A percentile compares a stretch with the other conserved stretches of the same genome.
phyloP scores from a whole-genome alignment of 441 rosid genomes.

The Croton laevigatus region DNA sequence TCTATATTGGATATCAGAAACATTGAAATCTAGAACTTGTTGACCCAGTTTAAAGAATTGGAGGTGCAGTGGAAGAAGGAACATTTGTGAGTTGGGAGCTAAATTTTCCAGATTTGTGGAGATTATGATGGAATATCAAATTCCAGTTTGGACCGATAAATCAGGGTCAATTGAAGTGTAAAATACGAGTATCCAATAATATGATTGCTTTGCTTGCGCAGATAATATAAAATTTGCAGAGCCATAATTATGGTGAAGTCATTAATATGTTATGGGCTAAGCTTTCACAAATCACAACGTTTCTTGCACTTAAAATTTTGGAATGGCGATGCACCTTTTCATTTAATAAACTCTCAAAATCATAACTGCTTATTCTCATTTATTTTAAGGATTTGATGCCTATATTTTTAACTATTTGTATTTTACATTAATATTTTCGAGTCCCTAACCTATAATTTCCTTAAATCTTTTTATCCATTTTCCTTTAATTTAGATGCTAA shows the following conservation, averaged over 20 bases:
- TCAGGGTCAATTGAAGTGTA: background rate
- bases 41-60: background rate
- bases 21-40: background rate
- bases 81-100: background rate
- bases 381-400: too few relatives aligned
- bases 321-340: background rate
- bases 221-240: background rate
- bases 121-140: background rate
- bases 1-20: background rate
- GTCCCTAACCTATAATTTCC: too few relatives aligned
- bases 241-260: too few relatives aligned
- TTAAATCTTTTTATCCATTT: background rate
- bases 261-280: background rate
- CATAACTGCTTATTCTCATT: too few relatives aligned
- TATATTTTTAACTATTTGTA: too few relatives aligned
- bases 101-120: background rate
- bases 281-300: too few relatives aligned
- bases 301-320: too few relatives aligned
- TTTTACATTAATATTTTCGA: too few relatives aligned
- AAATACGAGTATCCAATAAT: background rate
- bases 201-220: background rate
- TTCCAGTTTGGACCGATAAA: background rate
- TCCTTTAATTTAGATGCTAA: too few relatives aligned
- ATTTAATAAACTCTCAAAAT: background rate
- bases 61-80: background rate